Percentiles rank a stretch among this genome's conserved stretches.
Evolutionary conservation across 768 basidiomycete species (phyloP).

Genomic region (Podaxis rugospora): DNA sequence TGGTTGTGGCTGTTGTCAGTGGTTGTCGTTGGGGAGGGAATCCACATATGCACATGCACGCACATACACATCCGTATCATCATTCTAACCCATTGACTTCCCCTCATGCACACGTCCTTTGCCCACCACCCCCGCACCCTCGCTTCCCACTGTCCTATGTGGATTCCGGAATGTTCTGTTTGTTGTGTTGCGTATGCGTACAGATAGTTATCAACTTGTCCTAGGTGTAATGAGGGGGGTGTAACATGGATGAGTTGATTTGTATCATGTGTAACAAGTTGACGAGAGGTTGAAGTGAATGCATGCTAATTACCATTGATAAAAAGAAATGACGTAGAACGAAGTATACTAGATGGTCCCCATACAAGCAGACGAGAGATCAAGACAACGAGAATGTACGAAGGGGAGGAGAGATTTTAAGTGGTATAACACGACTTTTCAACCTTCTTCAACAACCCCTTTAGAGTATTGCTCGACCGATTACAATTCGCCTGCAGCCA

Average conservation of each 20-base stretch:
- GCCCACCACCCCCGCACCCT: background rate
- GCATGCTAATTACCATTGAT: background rate
- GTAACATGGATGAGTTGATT: slow-evolving; percentile 3
- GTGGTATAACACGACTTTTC: slow-evolving; percentile 48
- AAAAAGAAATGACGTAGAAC: background rate
- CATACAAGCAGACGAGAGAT: slow-evolving; percentile 8
- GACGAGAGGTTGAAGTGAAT: background rate
- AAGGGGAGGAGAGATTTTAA: slow-evolving; percentile 13
- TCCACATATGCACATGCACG: slow-evolving; percentile 1
- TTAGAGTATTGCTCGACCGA: slow-evolving; percentile 75
- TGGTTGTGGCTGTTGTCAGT: slow-evolving; percentile 5
- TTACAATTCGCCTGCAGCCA: slow-evolving; percentile 89
- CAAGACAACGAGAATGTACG: slow-evolving; percentile 4
- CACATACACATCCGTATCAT: background rate
- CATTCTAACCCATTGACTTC: background rate
- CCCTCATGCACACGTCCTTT: background rate
- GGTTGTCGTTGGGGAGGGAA: background rate
- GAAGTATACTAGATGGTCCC: slow-evolving; percentile 8
- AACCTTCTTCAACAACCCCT: slow-evolving; percentile 80
- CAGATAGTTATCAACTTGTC: background rate
- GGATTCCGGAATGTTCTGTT: slow-evolving; percentile 24
- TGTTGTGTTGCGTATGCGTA: slow-evolving; percentile 3
- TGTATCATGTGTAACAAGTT: background rate
- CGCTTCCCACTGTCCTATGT: slow-evolving; percentile 26
- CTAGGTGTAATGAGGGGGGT: background rate